Percentiles rank a stretch among this genome's conserved stretches.
phyloP scores from a whole-genome alignment of 75 land plant species.

The Picea sitchensis region DNA sequence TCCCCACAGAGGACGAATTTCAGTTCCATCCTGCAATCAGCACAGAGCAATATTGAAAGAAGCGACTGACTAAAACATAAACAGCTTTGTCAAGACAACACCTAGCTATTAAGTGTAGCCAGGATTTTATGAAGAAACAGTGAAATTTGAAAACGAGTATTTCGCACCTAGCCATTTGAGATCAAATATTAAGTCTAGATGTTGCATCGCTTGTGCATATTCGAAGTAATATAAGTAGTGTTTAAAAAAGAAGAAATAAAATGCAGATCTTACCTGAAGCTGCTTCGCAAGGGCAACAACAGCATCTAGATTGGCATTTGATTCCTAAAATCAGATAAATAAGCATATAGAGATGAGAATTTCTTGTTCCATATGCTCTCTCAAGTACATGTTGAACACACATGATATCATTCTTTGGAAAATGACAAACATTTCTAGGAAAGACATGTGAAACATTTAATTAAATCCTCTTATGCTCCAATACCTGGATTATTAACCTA shows the following conservation, averaged over 20 bases:
- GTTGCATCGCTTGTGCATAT: too few species aligned
- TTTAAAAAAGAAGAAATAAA: background rate
- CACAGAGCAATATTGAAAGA: background rate
- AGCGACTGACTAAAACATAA: too few species aligned
- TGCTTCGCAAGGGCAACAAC: slow-evolving; percentile 80
- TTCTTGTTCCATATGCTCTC: background rate
- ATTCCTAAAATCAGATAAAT: slow-evolving; percentile 48
- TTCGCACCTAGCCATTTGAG: background rate
- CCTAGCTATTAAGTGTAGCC: too few species aligned
- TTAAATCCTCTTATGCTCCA: too few species aligned
- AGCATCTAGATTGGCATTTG: slow-evolving; percentile 90
- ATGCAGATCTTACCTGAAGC: slow-evolving; percentile 55
- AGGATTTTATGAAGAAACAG: too few species aligned
- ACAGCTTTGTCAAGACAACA: too few species aligned
- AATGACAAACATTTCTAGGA: too few species aligned
- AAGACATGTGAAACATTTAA: too few species aligned
- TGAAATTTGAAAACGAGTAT: background rate
- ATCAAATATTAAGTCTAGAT: background rate
- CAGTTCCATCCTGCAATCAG: slow-evolving; percentile 48
- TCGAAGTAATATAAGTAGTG: too few species aligned
- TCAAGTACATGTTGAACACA: background rate
- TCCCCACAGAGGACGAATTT: slow-evolving; percentile 87
- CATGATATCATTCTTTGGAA: too few species aligned
- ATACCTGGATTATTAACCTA: too few species aligned
- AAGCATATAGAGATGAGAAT: background rate